These are phyloP conservation scores for Gnomoniopsis smithogilvyi DNA, from an alignment of 2,329 filamentous ascomycete species.

Conservation along the genomic window DNA sequence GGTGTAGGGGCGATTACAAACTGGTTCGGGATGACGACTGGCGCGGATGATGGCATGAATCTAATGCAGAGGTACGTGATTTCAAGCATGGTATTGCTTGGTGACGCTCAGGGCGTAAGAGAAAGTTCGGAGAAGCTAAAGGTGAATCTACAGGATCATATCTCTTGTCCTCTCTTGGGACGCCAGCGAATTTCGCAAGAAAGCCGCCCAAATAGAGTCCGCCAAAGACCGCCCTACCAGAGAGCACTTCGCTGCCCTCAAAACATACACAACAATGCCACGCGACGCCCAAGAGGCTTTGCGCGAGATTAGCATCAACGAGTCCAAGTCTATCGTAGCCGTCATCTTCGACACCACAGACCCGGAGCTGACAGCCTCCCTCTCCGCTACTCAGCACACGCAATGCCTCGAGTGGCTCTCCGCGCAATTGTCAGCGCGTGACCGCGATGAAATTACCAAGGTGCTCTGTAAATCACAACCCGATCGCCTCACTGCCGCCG, in stretches of 20 bases:
- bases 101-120: too few relatives aligned
- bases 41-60: constrained; percentile 77
- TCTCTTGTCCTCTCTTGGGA: constrained; percentile 73
- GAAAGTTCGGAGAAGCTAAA: too few relatives aligned
- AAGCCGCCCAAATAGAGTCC: constrained; percentile 62
- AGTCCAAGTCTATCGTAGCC: constrained; percentile 58
- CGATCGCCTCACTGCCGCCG: constrained; percentile 67
- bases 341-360: constrained; percentile 59
- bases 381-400: constrained; percentile 60
- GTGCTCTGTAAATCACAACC: constrained; percentile 66
- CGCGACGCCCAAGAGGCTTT: constrained; percentile 56
- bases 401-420: constrained; percentile 68
- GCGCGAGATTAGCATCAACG: constrained; percentile 51
- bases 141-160: constrained; percentile 65
- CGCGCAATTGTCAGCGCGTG: constrained; percentile 66
- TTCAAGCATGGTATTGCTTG: too few relatives aligned
- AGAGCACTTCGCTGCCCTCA: constrained; percentile 59
- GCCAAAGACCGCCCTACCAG: constrained; percentile 56
- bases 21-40: constrained; percentile 71
- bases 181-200: constrained; percentile 64
- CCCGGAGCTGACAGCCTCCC: constrained; percentile 38
- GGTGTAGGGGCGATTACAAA: constrained; percentile 73
- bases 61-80: constrained; percentile 57
- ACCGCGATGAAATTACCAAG: constrained; percentile 67
- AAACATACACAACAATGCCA: constrained; percentile 50